These are phyloP conservation scores for Abelmoschus esculentus DNA, from an alignment of 345 rosid genomes.

Conservation along the genomic window DNA sequence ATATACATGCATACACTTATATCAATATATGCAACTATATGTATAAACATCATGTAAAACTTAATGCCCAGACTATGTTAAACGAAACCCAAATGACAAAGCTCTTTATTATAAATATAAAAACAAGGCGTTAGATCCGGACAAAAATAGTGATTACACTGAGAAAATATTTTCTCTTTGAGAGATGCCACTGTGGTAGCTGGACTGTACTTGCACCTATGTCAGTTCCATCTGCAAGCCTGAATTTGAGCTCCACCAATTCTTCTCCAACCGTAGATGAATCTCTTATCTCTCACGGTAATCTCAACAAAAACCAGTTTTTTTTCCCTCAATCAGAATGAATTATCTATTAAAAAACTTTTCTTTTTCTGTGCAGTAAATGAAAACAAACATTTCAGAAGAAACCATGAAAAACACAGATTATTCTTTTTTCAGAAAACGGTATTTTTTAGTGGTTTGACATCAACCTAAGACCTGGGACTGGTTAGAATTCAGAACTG, in stretches of 20 bases:
- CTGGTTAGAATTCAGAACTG: background rate
- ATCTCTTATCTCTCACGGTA: slow-evolving; percentile 9
- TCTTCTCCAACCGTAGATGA: slow-evolving; percentile 11
- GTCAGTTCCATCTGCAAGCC: slow-evolving; percentile 18
- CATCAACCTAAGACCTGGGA: no score
- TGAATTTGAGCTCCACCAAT: slow-evolving; percentile 14
- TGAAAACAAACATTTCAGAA: slow-evolving; percentile 4
- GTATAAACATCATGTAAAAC: no score
- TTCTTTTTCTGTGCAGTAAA: slow-evolving; percentile 8
- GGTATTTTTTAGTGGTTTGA: no score
- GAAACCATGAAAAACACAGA: slow-evolving; percentile 19
- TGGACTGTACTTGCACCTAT: slow-evolving; percentile 11
- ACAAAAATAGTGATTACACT: no score
- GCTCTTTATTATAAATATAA: no score
- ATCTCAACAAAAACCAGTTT: background rate
- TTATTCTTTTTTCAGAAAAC: background rate
- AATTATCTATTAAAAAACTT: background rate
- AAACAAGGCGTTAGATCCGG: no score
- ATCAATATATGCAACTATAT: no score
- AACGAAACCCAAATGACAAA: no score
- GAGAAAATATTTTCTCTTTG: slow-evolving; percentile 11
- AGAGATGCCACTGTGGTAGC: slow-evolving; percentile 12
- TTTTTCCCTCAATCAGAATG: background rate
- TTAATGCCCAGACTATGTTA: no score
- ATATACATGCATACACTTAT: no score